Percentiles rank a stretch among this genome's conserved stretches.
phyloP scores from a whole-genome alignment of 2,329 filamentous ascomycete species.

The Ophiocordyceps sinensis region DNA sequence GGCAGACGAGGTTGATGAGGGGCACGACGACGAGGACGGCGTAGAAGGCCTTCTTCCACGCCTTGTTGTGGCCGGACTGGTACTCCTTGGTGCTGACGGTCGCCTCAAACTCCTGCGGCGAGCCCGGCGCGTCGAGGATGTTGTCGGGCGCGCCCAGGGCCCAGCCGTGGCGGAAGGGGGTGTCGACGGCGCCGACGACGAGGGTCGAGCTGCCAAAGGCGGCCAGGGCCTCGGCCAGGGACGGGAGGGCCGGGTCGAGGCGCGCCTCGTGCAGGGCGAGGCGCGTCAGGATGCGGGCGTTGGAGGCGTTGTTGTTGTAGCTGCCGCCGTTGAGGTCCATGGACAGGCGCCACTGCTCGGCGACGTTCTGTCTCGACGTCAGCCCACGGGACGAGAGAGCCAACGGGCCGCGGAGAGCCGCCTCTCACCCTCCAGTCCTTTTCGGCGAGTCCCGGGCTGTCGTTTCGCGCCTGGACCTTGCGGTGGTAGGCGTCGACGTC shows the following conservation, averaged over 20 bases:
- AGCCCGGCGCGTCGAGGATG: constrained; percentile 26
- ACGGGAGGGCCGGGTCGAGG: constrained; percentile 43
- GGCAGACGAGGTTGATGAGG: constrained; percentile 49
- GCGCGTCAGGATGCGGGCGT: constrained; percentile 40
- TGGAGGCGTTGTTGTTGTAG: constrained; percentile 40
- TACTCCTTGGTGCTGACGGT: constrained; percentile 53
- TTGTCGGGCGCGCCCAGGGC: constrained; percentile 19
- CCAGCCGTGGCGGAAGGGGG: constrained; percentile 48
- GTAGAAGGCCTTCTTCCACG: constrained; percentile 54
- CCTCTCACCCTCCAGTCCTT: constrained; percentile 39
- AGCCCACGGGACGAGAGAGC: no score
- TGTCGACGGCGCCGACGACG: constrained; percentile 40
- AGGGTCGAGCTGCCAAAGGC: constrained; percentile 55
- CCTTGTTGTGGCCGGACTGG: constrained; percentile 45
- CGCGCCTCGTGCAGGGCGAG: constrained; percentile 24
- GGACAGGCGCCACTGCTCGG: constrained; percentile 36
- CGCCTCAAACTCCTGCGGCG: constrained; percentile 46
- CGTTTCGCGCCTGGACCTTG: constrained; percentile 5
- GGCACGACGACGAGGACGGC: constrained; percentile 51
- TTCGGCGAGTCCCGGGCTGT: constrained; percentile 17
- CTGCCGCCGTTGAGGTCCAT: constrained; percentile 42
- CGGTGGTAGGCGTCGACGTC: constrained; percentile 42
- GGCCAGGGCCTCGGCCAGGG: constrained; percentile 58
- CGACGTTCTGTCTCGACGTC: constrained; percentile 23
- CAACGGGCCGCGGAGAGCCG: no score